These are phyloP conservation scores for Pyrenochaeta sp. DNA, from an alignment of 2,329 filamentous ascomycete genomes.

Conservation along the genomic window DNA sequence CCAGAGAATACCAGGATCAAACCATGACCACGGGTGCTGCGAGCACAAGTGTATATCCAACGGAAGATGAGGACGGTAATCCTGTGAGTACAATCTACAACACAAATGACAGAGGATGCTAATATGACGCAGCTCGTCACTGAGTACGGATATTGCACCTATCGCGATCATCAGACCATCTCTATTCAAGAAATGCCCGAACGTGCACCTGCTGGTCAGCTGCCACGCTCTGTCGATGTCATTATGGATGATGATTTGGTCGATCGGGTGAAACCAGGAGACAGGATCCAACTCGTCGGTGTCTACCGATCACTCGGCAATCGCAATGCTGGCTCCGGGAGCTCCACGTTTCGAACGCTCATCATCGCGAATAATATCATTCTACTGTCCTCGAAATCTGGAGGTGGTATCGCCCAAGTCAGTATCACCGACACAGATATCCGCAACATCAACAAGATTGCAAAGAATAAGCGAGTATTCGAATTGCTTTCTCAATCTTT, in stretches of 20 bases:
- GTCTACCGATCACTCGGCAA: slow-evolving; percentile 95
- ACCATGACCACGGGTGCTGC: slow-evolving; percentile 91
- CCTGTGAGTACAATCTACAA: slow-evolving; percentile 58
- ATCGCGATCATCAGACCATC: slow-evolving; percentile 95
- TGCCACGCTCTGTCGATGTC: slow-evolving; percentile 94
- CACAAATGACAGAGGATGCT: background rate
- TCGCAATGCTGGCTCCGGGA: slow-evolving; percentile 87
- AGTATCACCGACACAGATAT: slow-evolving; percentile 96
- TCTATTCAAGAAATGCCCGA: slow-evolving; percentile 99
- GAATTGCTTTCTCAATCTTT: slow-evolving; percentile 92
- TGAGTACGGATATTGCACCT: slow-evolving; percentile 95
- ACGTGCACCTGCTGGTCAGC: slow-evolving; percentile 89
- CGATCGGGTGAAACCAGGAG: slow-evolving; percentile 92
- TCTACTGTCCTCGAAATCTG: slow-evolving; percentile 92
- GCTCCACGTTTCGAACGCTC: slow-evolving; percentile 92
- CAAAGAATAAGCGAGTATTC: slow-evolving; percentile 93
- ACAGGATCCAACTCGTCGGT: slow-evolving; percentile 95
- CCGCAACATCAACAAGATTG: slow-evolving; percentile 96
- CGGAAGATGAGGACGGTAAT: slow-evolving; percentile 91
- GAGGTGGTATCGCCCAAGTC: slow-evolving; percentile 89
- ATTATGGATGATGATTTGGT: slow-evolving; percentile 97
- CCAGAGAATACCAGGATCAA: slow-evolving; percentile 91
- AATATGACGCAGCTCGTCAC: slow-evolving; percentile 69
- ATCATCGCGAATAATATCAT: slow-evolving; percentile 96
- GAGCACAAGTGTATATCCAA: slow-evolving; percentile 91